Conservation (phyloP, 495 filamentous ascomycete species). For the Podospora australis region DNA sequence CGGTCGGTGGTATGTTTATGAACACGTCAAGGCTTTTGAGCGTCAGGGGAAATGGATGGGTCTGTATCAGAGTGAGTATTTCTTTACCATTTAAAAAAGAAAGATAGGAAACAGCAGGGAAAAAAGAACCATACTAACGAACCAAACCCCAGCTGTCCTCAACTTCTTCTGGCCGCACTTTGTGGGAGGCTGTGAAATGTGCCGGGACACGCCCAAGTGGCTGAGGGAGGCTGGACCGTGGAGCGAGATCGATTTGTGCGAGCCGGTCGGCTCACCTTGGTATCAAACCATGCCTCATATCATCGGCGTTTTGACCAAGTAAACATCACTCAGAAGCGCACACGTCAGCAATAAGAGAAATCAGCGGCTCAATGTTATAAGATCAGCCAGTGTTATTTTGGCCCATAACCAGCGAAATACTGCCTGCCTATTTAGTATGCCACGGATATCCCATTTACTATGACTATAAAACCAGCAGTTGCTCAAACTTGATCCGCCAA, state of each 20-base stretch:
- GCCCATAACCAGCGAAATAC: no score
- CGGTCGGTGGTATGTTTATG: constrained; percentile 61
- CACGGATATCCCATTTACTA: no score
- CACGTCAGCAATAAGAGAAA: no score
- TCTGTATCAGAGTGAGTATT: constrained; percentile 43
- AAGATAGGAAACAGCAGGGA: no score
- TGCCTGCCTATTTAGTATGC: no score
- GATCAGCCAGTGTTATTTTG: no score
- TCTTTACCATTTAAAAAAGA: no score
- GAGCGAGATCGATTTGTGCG: constrained; percentile 46
- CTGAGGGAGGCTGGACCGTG: constrained; percentile 51
- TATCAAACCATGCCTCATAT: constrained; percentile 48
- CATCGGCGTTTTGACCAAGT: constrained; percentile 21
- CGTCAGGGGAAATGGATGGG: constrained; percentile 42
- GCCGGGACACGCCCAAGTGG: constrained; percentile 48
- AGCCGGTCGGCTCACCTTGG: constrained; percentile 38
- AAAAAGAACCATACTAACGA: neutral
- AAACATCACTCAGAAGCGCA: neutral
- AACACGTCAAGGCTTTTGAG: constrained; percentile 52
- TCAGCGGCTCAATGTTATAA: no score
- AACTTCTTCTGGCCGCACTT: constrained; percentile 47
- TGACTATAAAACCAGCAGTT: no score
- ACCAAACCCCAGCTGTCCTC: constrained; percentile 21
- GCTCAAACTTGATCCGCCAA: no score
- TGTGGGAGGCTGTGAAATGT: constrained; percentile 54